These are phyloP conservation scores for Penicillium sp. DNA, from an alignment of 2,329 filamentous ascomycete species.

Conservation along the genomic window DNA sequence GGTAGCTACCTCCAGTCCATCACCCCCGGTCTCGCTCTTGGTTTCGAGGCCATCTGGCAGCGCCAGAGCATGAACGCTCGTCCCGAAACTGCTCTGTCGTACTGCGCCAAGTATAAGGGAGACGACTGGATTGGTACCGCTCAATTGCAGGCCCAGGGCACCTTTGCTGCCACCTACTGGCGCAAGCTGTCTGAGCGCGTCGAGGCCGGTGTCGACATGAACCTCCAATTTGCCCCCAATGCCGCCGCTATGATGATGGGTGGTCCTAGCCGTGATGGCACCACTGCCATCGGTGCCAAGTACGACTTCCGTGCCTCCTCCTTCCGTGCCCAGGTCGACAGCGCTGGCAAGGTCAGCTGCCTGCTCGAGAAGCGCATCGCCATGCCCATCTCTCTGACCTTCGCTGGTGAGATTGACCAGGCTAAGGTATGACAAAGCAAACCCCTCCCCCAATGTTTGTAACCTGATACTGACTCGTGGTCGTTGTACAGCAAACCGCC, in stretches of 20 bases:
- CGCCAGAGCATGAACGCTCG: constrained; percentile 75
- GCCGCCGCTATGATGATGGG: constrained; percentile 67
- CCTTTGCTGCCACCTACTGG: constrained; percentile 90
- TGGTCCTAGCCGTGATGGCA: constrained; percentile 73
- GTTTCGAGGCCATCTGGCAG: constrained; percentile 91
- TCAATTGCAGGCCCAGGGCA: constrained; percentile 83
- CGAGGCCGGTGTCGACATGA: constrained; percentile 92
- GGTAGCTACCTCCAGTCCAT: constrained; percentile 92
- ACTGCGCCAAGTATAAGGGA: constrained; percentile 85
- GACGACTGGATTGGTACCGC: constrained; percentile 88
- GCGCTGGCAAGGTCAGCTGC: constrained; percentile 86
- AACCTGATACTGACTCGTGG: constrained; percentile 7
- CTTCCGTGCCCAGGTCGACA: constrained; percentile 94
- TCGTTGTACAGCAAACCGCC: constrained; percentile 67
- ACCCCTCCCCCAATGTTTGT: constrained; percentile 15
- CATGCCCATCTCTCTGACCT: constrained; percentile 85
- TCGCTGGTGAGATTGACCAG: constrained; percentile 95
- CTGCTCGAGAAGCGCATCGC: constrained; percentile 93
- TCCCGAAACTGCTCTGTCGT: constrained; percentile 86
- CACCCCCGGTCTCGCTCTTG: constrained; percentile 78
- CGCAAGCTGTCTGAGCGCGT: constrained; percentile 86
- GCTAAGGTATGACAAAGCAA: constrained; percentile 65
- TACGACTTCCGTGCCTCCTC: constrained; percentile 96
- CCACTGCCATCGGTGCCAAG: constrained; percentile 88
- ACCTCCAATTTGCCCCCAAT: constrained; percentile 69